Conservation (phyloP, 352 stramenopile genomes). For the Phytophthora nicotianae region DNA sequence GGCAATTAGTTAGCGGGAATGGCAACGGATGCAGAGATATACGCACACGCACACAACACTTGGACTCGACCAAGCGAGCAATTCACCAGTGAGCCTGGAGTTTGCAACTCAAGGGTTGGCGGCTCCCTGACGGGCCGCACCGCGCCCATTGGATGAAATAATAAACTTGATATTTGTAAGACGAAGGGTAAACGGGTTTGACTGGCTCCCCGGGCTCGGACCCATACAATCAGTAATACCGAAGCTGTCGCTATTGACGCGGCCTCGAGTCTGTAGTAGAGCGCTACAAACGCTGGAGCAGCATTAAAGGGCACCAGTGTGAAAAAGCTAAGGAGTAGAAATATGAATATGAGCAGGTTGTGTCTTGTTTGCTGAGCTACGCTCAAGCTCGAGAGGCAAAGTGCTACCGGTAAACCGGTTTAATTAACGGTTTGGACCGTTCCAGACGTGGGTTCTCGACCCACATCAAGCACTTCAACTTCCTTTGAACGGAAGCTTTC, state of each 20-base stretch:
- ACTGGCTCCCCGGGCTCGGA: conserved; percentile 20
- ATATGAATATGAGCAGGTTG: neutral
- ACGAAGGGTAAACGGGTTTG: conserved; percentile 23
- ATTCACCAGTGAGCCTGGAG: conserved; percentile 25
- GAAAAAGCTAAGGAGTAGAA: neutral
- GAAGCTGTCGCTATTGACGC: neutral
- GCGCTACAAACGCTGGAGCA: neutral
- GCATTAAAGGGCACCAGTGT: neutral
- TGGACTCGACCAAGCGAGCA: conserved; percentile 24
- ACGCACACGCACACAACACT: conserved; percentile 31
- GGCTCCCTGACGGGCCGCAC: conserved; percentile 14
- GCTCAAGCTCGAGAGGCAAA: neutral
- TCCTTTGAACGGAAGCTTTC: neutral
- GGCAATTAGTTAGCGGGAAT: conserved; percentile 15
- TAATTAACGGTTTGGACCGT: neutral
- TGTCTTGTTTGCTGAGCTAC: neutral
- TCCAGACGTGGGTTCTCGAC: neutral
- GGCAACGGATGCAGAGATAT: conserved; percentile 10
- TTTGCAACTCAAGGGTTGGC: conserved; percentile 32
- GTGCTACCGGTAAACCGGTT: neutral
- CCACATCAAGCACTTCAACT: neutral
- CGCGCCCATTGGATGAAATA: conserved; percentile 25
- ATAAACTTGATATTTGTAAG: conserved; percentile 12
- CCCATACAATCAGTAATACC: conserved; percentile 10
- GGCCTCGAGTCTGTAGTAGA: neutral